phyloP scores from a whole-genome alignment of 2,329 filamentous ascomycete genomes.

The Neodidymelliopsis sp. region DNA sequence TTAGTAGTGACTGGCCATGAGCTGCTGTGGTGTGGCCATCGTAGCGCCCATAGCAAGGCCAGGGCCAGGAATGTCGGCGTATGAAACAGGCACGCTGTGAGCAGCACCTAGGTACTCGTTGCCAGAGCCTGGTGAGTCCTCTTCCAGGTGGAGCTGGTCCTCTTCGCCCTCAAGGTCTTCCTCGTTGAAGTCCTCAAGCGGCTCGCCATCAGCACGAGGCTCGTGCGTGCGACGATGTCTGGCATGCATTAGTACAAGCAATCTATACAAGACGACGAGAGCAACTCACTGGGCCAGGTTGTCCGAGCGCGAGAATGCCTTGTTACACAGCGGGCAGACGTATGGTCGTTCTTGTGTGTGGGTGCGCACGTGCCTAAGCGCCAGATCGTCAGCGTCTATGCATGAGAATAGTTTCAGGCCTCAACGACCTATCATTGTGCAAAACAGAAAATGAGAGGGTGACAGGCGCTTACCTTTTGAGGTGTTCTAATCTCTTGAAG shows the following conservation, averaged over 20 bases:
- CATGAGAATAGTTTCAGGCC: conserved; percentile 29
- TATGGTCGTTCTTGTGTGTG: conserved; percentile 99
- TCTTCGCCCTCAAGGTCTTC: conserved; percentile 91
- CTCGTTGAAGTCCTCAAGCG: conserved; percentile 72
- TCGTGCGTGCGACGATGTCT: conserved; percentile 84
- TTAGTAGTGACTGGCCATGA: conserved; percentile 56
- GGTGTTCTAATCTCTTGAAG: conserved; percentile 98
- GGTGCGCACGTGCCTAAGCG: conserved; percentile 91
- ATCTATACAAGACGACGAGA: conserved; percentile 13
- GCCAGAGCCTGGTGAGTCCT: conserved; percentile 77
- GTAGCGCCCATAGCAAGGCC: conserved; percentile 45
- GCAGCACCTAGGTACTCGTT: conserved; percentile 61
- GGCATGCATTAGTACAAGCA: conserved; percentile 45
- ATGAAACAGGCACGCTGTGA: conserved; percentile 40
- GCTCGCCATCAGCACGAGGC: conserved; percentile 67
- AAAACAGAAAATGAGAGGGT: conserved; percentile 36
- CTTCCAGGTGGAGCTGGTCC: conserved; percentile 80
- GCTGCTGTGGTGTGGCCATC: conserved; percentile 53
- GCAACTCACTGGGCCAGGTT: conserved; percentile 90
- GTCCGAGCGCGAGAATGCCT: conserved; percentile 97
- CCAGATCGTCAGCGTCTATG: conserved; percentile 58
- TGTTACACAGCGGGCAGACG: conserved; percentile 96
- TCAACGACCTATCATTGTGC: conserved; percentile 17
- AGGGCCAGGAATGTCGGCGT: conserved; percentile 47
- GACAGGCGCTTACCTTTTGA: conserved; percentile 84